A percentile compares a stretch with the other conserved stretches of the same genome.
Conservation (phyloP, 2,329 filamentous ascomycete species). For the Fonsecaea nubica region DNA sequence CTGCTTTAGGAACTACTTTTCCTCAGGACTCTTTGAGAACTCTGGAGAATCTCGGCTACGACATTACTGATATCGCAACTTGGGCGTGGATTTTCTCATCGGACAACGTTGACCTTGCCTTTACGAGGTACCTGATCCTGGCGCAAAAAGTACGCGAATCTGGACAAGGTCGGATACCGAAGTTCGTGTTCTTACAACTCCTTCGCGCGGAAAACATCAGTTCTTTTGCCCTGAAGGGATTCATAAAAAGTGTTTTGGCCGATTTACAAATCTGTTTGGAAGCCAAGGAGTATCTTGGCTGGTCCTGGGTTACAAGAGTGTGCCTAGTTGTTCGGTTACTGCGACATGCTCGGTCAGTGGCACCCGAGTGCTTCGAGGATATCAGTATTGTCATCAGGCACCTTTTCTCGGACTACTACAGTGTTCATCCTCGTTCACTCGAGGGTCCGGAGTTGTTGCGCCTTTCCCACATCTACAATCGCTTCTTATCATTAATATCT, state of each 20-base stretch:
- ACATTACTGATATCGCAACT: conserved; percentile 49
- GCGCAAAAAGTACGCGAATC: conserved; percentile 39
- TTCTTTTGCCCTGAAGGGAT: conserved; percentile 50
- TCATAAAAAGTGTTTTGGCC: conserved; percentile 43
- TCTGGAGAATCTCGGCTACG: conserved; percentile 46
- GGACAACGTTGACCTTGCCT: conserved; percentile 45
- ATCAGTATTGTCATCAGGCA: conserved; percentile 47
- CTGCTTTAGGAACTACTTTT: conserved; percentile 46
- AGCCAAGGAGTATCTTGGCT: conserved; percentile 21
- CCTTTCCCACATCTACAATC: conserved; percentile 51
- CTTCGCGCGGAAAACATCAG: conserved; percentile 53
- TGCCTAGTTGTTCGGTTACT: conserved; percentile 56
- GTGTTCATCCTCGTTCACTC: conserved; percentile 8
- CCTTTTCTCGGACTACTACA: conserved; percentile 28
- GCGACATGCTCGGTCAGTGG: conserved; percentile 58
- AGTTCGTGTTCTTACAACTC: conserved; percentile 57
- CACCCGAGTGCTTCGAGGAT: conserved; percentile 54
- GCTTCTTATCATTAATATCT: conserved; percentile 56
- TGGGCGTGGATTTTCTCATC: conserved; percentile 58
- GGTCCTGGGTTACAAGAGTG: conserved; percentile 29
- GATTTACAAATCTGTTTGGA: conserved; percentile 22
- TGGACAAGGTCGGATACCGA: conserved; percentile 44
- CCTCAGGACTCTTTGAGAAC: conserved; percentile 41
- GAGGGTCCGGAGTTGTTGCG: conserved; percentile 16
- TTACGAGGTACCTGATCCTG: conserved; percentile 46